Evolutionary conservation across 352 stramenopile genomes (phyloP).

Genomic region (Detonula confervacea): DNA sequence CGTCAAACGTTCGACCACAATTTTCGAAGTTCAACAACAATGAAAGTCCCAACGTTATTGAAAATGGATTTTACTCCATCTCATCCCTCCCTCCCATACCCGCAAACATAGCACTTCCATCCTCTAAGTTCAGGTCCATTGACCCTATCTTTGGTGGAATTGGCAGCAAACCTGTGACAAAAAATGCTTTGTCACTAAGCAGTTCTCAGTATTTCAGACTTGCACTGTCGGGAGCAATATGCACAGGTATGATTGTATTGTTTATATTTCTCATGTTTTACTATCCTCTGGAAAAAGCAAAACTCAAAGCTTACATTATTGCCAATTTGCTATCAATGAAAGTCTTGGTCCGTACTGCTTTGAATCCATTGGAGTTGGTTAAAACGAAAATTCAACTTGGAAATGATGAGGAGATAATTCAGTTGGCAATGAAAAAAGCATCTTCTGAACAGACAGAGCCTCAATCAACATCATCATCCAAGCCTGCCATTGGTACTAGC

Average conservation of each 20-base stretch:
- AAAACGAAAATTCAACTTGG: slow-evolving; percentile 86
- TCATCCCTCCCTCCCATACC: slow-evolving; percentile 54
- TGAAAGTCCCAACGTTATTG: slow-evolving; percentile 40
- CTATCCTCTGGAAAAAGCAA: too few relatives aligned
- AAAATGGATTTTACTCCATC: slow-evolving; percentile 65
- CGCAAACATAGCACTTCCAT: slow-evolving; percentile 14
- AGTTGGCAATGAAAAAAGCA: slow-evolving; percentile 56
- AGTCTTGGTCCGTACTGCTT: slow-evolving; percentile 78
- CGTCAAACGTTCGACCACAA: slow-evolving; percentile 62
- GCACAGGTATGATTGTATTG: too few relatives aligned
- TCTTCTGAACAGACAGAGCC: slow-evolving; percentile 9
- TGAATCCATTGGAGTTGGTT: slow-evolving; percentile 85
- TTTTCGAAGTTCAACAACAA: slow-evolving; percentile 43
- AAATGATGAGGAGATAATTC: slow-evolving; percentile 80
- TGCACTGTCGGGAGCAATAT: slow-evolving; percentile 77
- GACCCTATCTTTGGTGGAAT: slow-evolving; percentile 84
- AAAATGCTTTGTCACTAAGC: slow-evolving; percentile 69
- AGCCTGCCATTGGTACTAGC: slow-evolving; percentile 52
- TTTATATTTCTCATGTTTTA: too few relatives aligned
- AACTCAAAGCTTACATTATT: too few relatives aligned
- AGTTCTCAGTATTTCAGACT: slow-evolving; percentile 75
- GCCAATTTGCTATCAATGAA: too few relatives aligned
- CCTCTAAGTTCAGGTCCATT: slow-evolving; percentile 67
- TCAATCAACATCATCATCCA: slow-evolving; percentile 21
- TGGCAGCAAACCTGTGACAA: slow-evolving; percentile 71